phyloP scores from a whole-genome alignment of 1,284 basidiomycete genomes.

The Termitomyces sp. region DNA sequence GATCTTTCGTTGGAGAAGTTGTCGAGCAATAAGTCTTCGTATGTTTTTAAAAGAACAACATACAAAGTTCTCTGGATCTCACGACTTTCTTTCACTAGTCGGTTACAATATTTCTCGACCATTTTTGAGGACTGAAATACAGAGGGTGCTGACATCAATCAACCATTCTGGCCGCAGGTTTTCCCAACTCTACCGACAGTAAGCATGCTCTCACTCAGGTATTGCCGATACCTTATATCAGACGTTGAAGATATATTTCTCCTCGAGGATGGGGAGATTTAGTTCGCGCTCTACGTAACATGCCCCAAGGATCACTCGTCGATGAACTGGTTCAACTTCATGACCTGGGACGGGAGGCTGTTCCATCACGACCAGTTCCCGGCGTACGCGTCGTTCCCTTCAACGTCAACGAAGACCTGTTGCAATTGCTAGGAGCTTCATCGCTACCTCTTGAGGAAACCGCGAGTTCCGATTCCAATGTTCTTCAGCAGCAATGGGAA shows the following conservation, averaged over 20 bases:
- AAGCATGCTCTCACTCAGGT: slow-evolving; percentile 19
- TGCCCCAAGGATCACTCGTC: slow-evolving; percentile 21
- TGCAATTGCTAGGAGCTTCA: slow-evolving; percentile 1
- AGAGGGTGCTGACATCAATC: background rate
- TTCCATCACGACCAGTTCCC: slow-evolving; percentile 7
- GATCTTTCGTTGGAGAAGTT: slow-evolving; percentile 22
- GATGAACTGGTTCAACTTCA: slow-evolving; percentile 39
- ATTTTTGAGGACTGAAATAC: background rate
- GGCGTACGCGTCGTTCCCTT: slow-evolving; percentile 30
- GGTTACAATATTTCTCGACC: background rate
- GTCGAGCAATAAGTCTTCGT: slow-evolving; percentile 20
- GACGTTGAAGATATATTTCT: slow-evolving; percentile 31
- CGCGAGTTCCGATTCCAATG: background rate
- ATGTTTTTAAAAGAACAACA: background rate
- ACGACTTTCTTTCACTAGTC: background rate
- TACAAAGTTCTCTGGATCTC: background rate
- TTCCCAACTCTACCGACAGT: background rate
- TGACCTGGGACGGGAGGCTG: slow-evolving; percentile 15
- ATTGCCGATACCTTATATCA: slow-evolving; percentile 21
- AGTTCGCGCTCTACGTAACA: slow-evolving; percentile 24
- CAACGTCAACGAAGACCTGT: slow-evolving; percentile 22
- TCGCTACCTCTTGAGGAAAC: background rate
- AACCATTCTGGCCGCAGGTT: background rate
- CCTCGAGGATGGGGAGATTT: slow-evolving; percentile 31
- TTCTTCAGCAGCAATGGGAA: background rate